A percentile compares a stretch with the other conserved stretches of the same genome.
Conservation (phyloP, 441 rosid species). For the Isatis lusitanica region DNA sequence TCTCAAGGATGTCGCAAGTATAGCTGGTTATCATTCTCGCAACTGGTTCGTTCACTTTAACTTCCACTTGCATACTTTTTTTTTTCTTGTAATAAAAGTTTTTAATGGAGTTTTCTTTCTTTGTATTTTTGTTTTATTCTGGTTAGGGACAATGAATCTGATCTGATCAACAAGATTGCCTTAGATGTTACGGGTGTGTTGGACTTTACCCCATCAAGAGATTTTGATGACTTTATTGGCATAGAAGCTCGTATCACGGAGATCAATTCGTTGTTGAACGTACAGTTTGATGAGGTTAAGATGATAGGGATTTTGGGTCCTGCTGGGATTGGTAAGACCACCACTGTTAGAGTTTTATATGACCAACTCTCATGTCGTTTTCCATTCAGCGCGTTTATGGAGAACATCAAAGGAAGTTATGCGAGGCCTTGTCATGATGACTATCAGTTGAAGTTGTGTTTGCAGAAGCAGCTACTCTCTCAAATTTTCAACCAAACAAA, state of each 20-base stretch:
- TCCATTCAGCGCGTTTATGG: neutral
- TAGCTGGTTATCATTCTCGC: neutral
- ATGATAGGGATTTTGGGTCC: conserved; percentile 2
- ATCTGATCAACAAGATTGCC: neutral
- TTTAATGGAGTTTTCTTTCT: neutral
- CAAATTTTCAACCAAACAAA: neutral
- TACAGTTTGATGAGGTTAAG: neutral
- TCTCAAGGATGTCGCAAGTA: neutral
- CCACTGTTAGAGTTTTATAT: neutral
- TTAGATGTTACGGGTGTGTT: neutral
- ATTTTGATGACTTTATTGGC: neutral
- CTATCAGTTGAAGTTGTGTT: neutral
- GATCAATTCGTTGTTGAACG: neutral
- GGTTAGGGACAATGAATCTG: neutral
- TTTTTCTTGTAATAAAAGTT: neutral
- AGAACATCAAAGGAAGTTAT: neutral
- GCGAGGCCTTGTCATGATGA: neutral
- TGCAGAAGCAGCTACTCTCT: neutral
- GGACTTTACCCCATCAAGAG: neutral
- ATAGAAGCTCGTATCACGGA: neutral
- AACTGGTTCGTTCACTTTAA: neutral
- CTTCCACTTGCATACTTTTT: neutral
- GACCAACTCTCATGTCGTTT: neutral
- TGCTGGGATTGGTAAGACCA: neutral
- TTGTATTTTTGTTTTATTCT: neutral